These are phyloP conservation scores for Bifiguratus adelaidae DNA, from an alignment of 192 early-diverging fungal species.

Conservation along the genomic window DNA sequence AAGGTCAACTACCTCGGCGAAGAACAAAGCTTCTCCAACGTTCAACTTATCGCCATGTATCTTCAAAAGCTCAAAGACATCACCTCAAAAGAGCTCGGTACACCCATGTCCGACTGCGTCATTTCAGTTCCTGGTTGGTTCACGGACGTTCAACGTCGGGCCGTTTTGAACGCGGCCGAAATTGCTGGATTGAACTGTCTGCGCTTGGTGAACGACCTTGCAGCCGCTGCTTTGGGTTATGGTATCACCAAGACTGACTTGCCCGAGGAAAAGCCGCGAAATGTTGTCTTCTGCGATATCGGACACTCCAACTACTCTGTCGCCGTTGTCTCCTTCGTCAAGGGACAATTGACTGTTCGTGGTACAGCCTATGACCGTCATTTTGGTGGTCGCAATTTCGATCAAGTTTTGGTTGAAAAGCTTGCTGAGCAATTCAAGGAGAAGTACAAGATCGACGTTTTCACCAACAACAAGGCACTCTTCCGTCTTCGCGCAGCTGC, in stretches of 20 bases:
- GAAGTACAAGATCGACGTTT: slow-evolving; percentile 94
- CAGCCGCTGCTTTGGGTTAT: slow-evolving; percentile 90
- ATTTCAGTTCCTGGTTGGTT: slow-evolving; percentile 94
- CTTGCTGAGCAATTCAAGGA: slow-evolving; percentile 80
- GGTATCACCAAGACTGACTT: slow-evolving; percentile 97
- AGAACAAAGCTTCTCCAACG: slow-evolving; percentile 66
- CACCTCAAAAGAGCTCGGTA: slow-evolving; percentile 69
- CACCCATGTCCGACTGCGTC: slow-evolving; percentile 85
- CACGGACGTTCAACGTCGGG: slow-evolving; percentile 85
- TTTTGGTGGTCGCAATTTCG: slow-evolving; percentile 95
- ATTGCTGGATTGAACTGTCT: slow-evolving; percentile 87
- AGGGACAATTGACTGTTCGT: slow-evolving; percentile 91
- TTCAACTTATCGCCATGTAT: slow-evolving; percentile 92
- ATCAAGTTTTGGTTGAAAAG: slow-evolving; percentile 80
- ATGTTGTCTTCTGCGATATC: slow-evolving; percentile 89
- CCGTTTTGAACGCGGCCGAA: slow-evolving; percentile 76
- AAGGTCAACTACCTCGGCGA: slow-evolving; percentile 76
- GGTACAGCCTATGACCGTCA: slow-evolving; percentile 86
- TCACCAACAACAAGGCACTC: slow-evolving; percentile 77
- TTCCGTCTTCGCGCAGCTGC: slow-evolving; percentile 81
- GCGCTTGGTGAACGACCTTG: slow-evolving; percentile 87
- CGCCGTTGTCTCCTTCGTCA: slow-evolving; percentile 83
- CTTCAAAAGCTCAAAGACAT: slow-evolving; percentile 87
- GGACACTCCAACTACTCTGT: slow-evolving; percentile 76
- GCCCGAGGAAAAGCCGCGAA: slow-evolving; percentile 86